A percentile compares a stretch with the other conserved stretches of the same genome.
phyloP scores from a whole-genome alignment of 495 filamentous ascomycete species.

The Chaetomium tenue region DNA sequence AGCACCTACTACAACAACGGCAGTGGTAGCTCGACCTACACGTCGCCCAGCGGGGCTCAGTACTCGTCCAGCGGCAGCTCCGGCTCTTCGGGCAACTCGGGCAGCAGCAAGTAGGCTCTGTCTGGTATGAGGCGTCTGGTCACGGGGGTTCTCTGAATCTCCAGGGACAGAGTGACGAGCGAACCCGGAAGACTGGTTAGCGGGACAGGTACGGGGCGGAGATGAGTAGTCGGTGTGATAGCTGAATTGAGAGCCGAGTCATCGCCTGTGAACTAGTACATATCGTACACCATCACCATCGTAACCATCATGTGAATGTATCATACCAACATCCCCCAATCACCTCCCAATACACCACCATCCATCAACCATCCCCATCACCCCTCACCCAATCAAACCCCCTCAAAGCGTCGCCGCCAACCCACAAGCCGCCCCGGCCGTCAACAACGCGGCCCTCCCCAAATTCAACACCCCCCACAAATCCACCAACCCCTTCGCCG shows the following conservation, averaged over 20 bases:
- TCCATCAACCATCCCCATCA: neutral
- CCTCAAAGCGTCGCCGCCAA: constrained; percentile 17
- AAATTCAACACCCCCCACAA: constrained; percentile 57
- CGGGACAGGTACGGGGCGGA: too few relatives aligned
- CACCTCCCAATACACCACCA: neutral
- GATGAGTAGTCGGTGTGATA: neutral
- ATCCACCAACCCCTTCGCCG: constrained; percentile 51
- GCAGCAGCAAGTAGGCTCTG: neutral
- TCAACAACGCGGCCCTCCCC: constrained; percentile 40
- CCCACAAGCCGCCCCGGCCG: constrained; percentile 22
- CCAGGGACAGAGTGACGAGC: neutral
- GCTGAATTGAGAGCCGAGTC: neutral
- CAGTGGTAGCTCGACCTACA: constrained; percentile 45
- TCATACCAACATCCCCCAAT: neutral
- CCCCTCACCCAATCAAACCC: neutral
- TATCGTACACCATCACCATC: neutral
- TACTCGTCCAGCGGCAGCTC: constrained; percentile 30
- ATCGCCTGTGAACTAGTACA: neutral
- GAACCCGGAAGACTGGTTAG: too few relatives aligned
- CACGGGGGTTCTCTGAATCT: neutral
- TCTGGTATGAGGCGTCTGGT: neutral
- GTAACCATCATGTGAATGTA: neutral
- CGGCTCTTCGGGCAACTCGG: constrained; percentile 16
- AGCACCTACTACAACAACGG: constrained; percentile 50
- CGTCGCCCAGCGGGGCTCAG: constrained; percentile 36